A percentile compares a stretch with the other conserved stretches of the same genome.
Evolutionary conservation across 164 flowering plant species (phyloP).

Genomic region (Vitis labrusca): DNA sequence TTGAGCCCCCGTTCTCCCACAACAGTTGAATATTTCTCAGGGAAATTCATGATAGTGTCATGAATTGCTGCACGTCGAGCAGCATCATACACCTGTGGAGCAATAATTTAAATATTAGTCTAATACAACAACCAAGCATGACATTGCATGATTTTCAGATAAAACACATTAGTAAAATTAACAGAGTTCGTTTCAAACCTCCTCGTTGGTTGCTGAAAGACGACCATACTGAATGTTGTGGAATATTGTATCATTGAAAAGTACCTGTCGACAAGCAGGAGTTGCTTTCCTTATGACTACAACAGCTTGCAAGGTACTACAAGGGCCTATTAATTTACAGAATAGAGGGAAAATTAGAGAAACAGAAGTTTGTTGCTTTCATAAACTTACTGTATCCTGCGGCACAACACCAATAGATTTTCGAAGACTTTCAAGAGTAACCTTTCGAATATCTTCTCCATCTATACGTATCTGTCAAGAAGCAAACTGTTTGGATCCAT

Average conservation of each 20-base stretch:
- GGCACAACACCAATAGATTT: slow-evolving; percentile 92
- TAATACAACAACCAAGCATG: slow-evolving; percentile 2
- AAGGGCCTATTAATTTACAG: neutral
- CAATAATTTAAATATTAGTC: neutral
- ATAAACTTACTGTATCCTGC: slow-evolving; percentile 81
- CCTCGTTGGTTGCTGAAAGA: slow-evolving; percentile 83
- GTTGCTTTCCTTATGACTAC: slow-evolving; percentile 7
- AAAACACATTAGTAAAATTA: neutral
- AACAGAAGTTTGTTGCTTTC: neutral
- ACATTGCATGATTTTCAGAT: neutral
- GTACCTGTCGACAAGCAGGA: slow-evolving; percentile 56
- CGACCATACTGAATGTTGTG: slow-evolving; percentile 93
- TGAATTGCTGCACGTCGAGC: slow-evolving; percentile 93
- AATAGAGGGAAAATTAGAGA: neutral
- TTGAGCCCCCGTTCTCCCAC: slow-evolving; percentile 99
- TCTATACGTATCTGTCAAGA: slow-evolving; percentile 76
- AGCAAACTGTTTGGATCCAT: neutral
- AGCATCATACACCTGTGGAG: slow-evolving; percentile 81
- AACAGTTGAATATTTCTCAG: slow-evolving; percentile 77
- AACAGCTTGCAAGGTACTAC: slow-evolving; percentile 1
- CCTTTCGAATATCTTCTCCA: slow-evolving; percentile 73
- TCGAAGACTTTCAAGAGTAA: slow-evolving; percentile 78
- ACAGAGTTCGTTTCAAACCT: slow-evolving; percentile 45
- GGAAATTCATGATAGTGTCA: slow-evolving; percentile 91
- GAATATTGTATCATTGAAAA: slow-evolving; percentile 92